Conservation (phyloP, 2,329 filamentous ascomycete genomes). For the Penicillium sp. region DNA sequence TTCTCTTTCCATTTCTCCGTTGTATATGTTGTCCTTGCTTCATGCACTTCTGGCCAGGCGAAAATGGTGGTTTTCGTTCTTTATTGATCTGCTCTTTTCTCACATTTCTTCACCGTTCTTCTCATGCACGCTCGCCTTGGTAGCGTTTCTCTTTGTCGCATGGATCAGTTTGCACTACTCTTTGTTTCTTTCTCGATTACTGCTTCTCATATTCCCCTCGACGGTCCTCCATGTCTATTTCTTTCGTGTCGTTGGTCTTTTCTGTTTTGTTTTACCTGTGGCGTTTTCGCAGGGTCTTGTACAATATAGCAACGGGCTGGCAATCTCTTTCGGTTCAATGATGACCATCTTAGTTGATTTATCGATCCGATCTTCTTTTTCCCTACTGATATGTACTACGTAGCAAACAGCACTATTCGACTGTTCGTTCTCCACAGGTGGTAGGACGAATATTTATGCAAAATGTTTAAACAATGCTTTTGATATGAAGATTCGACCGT, state of each 20-base stretch:
- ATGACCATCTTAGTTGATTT: constrained; percentile 15
- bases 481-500: constrained; percentile 21
- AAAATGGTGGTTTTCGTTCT: constrained; percentile 4
- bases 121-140: constrained; percentile 1
- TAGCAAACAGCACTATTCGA: not conserved
- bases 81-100: constrained; percentile 10
- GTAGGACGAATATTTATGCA: not conserved
- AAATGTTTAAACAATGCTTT: constrained; percentile 28
- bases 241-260: constrained; percentile 3
- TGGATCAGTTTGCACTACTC: not conserved
- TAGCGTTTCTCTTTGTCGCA: constrained; percentile 2
- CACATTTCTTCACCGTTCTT: constrained; percentile 11
- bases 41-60: constrained; percentile 1
- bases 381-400: not conserved
- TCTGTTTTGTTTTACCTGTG: constrained; percentile 13
- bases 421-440: not conserved
- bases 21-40: constrained; percentile 16
- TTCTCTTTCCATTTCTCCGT: constrained; percentile 15
- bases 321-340: constrained; percentile 27
- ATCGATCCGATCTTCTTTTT: constrained; percentile 2
- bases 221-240: constrained; percentile 18
- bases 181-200: constrained; percentile 3
- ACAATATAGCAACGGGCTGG: constrained; percentile 26
- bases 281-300: constrained; percentile 24
- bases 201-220: constrained; percentile 27